phyloP scores from a whole-genome alignment of 768 basidiomycete species.

The Chalciporus piperatus region DNA sequence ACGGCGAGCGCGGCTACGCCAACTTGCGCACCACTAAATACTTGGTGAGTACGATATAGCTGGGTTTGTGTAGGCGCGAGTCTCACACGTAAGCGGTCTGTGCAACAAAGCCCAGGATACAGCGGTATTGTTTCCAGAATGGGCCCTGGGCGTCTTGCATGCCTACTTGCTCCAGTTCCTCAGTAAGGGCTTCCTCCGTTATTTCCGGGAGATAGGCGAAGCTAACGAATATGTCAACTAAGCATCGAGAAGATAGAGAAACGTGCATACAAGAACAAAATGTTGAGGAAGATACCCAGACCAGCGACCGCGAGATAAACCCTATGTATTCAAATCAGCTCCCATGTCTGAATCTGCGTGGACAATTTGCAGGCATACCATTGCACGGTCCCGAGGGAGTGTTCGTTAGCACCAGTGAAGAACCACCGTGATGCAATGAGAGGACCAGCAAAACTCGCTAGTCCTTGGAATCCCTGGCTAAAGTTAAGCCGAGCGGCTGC shows the following conservation, averaged over 20 bases:
- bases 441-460: conserved; percentile 71
- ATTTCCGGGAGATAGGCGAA: conserved; percentile 70
- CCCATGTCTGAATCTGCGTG: neutral
- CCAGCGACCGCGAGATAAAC: conserved; percentile 65
- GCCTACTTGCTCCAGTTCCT: conserved; percentile 45
- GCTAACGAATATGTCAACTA: conserved; percentile 30
- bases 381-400: conserved; percentile 63
- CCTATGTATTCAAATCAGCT: conserved; percentile 32
- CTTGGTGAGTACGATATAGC: neutral
- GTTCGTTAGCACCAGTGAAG: conserved; percentile 63
- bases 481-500: conserved; percentile 76
- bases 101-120: conserved; percentile 69
- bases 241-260: neutral
- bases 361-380: conserved; percentile 36
- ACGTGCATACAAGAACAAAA: conserved; percentile 56
- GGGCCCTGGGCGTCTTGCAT: conserved; percentile 44
- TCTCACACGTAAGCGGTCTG: conserved; percentile 66
- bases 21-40: conserved; percentile 58
- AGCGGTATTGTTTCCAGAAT: conserved; percentile 68
- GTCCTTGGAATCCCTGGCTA: conserved; percentile 76
- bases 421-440: conserved; percentile 76
- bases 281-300: conserved; percentile 58
- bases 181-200: conserved; percentile 59
- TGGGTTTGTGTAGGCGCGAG: neutral
- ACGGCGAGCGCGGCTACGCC: conserved; percentile 66